These are phyloP conservation scores for Alternaria tenuissima DNA, from an alignment of 2,329 filamentous ascomycete genomes.

Conservation along the genomic window DNA sequence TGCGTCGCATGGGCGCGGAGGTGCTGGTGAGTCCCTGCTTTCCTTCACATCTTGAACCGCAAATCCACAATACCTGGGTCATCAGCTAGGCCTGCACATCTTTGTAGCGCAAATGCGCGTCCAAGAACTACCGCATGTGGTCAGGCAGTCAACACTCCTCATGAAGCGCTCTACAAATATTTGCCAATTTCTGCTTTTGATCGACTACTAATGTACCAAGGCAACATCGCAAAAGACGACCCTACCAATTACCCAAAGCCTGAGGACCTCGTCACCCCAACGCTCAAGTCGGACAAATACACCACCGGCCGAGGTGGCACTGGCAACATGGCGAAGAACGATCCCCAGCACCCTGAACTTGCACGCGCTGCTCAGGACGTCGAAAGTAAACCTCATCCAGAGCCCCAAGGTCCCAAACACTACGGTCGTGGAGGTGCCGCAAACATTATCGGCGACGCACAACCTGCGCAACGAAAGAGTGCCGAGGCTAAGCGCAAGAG, in stretches of 20 bases:
- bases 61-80: background rate
- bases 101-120: background rate
- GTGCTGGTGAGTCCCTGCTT: constrained; percentile 64
- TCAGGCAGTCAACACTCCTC: background rate
- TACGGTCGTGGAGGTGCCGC: constrained; percentile 79
- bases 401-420: constrained; percentile 68
- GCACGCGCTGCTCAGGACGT: constrained; percentile 87
- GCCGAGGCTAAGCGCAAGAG: constrained; percentile 38
- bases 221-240: constrained; percentile 58
- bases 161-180: background rate
- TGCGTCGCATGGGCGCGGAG: constrained; percentile 76
- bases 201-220: constrained; percentile 33
- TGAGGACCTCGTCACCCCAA: constrained; percentile 79
- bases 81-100: background rate
- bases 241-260: constrained; percentile 43
- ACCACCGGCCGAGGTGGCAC: constrained; percentile 89
- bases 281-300: constrained; percentile 81
- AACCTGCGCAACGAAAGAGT: constrained; percentile 40
- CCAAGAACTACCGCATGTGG: background rate
- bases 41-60: constrained; percentile 2
- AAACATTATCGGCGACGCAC: constrained; percentile 62
- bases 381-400: constrained; percentile 61
- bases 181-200: constrained; percentile 1
- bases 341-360: constrained; percentile 69
- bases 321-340: constrained; percentile 85